phyloP scores from a whole-genome alignment of 2,329 filamentous ascomycete genomes.

The Aspergillus phoenicis region DNA sequence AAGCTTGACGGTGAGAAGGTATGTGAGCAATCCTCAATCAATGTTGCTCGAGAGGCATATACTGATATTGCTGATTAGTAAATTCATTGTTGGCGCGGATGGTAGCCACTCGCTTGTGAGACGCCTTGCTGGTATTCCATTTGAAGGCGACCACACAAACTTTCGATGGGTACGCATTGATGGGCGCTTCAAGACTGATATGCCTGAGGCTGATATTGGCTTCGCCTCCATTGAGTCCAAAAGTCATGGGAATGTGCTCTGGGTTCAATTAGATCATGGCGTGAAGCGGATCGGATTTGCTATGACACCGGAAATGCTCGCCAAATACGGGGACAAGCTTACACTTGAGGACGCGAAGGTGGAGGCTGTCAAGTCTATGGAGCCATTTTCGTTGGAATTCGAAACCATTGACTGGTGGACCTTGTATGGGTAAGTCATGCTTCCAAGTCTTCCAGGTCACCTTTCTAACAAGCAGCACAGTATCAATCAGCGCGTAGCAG shows the following conservation, averaged over 20 bases:
- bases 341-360: slow-evolving; percentile 23
- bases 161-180: slow-evolving; percentile 27
- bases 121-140: slow-evolving; percentile 40
- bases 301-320: slow-evolving; percentile 20
- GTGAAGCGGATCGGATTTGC: slow-evolving; percentile 25
- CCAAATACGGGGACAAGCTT: slow-evolving; percentile 15
- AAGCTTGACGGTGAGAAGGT: background rate
- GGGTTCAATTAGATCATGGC: slow-evolving; percentile 29
- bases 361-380: slow-evolving; percentile 22
- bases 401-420: slow-evolving; percentile 36
- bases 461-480: slow-evolving; percentile 15
- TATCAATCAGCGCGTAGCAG: slow-evolving; percentile 44
- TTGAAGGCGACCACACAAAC: slow-evolving; percentile 42
- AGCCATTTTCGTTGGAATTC: slow-evolving; percentile 25
- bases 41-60: too few relatives aligned
- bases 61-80: background rate
- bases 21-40: background rate
- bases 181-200: slow-evolving; percentile 30
- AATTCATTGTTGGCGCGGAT: slow-evolving; percentile 51
- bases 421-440: slow-evolving; percentile 5
- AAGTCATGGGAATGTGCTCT: slow-evolving; percentile 35
- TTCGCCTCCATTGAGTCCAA: slow-evolving; percentile 23
- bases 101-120: slow-evolving; percentile 53
- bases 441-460: background rate
- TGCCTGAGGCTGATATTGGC: slow-evolving; percentile 23